Percentiles rank a stretch among this genome's conserved stretches.
These are phyloP conservation scores for Cicer bijugum DNA, from an alignment of 306 rosid species.

Conservation along the genomic window DNA sequence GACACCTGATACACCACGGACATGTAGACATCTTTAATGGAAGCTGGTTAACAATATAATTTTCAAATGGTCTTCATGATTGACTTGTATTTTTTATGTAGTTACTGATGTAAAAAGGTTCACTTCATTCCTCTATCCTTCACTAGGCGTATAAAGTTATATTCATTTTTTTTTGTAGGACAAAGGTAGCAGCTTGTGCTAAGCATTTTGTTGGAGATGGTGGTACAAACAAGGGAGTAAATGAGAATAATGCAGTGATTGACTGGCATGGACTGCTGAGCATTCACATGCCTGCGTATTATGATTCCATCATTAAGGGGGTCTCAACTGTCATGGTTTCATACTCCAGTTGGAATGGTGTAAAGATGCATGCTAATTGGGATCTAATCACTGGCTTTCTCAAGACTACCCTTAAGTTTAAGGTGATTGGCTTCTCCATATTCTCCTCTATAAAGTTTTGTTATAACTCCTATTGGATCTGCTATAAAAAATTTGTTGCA, in stretches of 20 bases:
- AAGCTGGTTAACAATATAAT: too few species aligned
- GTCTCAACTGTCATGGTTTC: conserved; percentile 89
- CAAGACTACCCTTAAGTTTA: conserved; percentile 82
- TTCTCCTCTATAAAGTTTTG: not conserved
- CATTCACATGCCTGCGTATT: conserved; percentile 95
- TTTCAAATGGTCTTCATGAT: not conserved
- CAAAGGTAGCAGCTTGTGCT: conserved; percentile 94
- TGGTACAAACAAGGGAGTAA: conserved; percentile 79
- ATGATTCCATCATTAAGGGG: conserved; percentile 83
- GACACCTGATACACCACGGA: too few species aligned
- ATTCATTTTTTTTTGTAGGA: conserved; percentile 51
- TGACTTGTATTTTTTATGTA: not conserved
- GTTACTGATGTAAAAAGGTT: conserved; percentile 16
- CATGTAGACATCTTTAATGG: too few species aligned
- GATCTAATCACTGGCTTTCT: conserved; percentile 73
- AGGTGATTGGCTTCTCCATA: conserved; percentile 53
- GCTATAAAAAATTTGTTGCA: too few species aligned
- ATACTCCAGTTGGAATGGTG: conserved; percentile 96
- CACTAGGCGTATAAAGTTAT: conserved; percentile 22
- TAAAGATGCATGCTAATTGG: conserved; percentile 88
- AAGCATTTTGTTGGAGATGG: conserved; percentile 99
- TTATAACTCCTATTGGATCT: too few species aligned
- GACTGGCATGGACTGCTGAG: conserved; percentile 77
- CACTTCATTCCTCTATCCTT: conserved; percentile 2
- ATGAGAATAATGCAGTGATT: conserved; percentile 75